These are phyloP conservation scores for Elymus sibiricus DNA, from an alignment of 176 grass and related monocot genomes.

Conservation along the genomic window DNA sequence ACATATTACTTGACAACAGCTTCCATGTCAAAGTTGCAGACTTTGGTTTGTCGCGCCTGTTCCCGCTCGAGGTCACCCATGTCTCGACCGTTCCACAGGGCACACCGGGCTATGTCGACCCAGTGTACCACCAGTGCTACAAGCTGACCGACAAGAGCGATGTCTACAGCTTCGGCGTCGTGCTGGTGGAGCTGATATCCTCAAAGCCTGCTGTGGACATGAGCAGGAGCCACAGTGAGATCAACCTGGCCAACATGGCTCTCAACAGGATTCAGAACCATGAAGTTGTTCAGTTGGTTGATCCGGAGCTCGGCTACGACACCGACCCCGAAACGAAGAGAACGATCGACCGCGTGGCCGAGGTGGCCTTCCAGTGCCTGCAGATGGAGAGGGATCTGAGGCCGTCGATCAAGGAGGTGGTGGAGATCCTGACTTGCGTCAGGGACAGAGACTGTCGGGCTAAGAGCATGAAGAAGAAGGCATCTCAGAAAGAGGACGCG, in stretches of 20 bases:
- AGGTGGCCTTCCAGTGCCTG: slow-evolving; percentile 82
- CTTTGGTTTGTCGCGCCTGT: slow-evolving; percentile 78
- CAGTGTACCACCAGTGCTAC: slow-evolving; percentile 80
- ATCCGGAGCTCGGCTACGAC: slow-evolving; percentile 51
- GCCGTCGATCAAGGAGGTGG: slow-evolving; percentile 73
- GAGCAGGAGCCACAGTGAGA: slow-evolving; percentile 53
- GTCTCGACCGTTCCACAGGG: slow-evolving; percentile 94
- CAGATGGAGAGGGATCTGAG: slow-evolving; percentile 70
- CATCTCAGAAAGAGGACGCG: slow-evolving; percentile 28
- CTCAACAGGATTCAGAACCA: slow-evolving; percentile 70
- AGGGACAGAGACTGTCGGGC: slow-evolving; percentile 14
- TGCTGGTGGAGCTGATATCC: slow-evolving; percentile 81
- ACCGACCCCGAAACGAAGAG: slow-evolving; percentile 40
- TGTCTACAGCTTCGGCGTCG: slow-evolving; percentile 94
- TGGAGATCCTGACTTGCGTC: slow-evolving; percentile 51
- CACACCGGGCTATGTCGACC: slow-evolving; percentile 94
- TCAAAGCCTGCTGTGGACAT: slow-evolving; percentile 94
- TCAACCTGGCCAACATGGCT: slow-evolving; percentile 74
- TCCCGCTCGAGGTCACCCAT: slow-evolving; percentile 73
- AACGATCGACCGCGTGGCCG: slow-evolving; percentile 50
- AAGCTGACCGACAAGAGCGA: slow-evolving; percentile 96
- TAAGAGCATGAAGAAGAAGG: slow-evolving; percentile 1
- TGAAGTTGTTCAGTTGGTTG: slow-evolving; percentile 60
- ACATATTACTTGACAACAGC: slow-evolving; percentile 66
- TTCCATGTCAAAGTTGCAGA: slow-evolving; percentile 91